These are phyloP conservation scores for Torrubiella hemipterigena DNA, from an alignment of 2,329 filamentous ascomycete genomes.

Conservation along the genomic window DNA sequence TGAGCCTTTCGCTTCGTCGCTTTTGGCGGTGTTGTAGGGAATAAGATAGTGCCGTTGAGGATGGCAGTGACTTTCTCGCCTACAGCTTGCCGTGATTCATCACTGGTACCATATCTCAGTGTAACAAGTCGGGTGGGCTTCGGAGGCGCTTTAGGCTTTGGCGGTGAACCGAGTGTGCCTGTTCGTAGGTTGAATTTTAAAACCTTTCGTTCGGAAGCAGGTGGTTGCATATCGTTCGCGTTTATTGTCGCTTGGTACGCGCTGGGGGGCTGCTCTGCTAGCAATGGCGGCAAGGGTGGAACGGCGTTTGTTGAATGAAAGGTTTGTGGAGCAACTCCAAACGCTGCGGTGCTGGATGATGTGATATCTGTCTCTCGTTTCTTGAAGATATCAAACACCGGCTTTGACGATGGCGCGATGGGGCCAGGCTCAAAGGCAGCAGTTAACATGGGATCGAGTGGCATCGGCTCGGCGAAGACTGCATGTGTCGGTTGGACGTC, in stretches of 20 bases:
- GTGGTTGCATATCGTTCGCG: too few species aligned
- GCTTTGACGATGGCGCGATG: too few species aligned
- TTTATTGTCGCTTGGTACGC: conserved; percentile 3
- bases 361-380: too few species aligned
- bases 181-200: conserved; percentile 47
- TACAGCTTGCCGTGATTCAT: conserved; percentile 30
- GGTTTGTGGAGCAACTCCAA: too few species aligned
- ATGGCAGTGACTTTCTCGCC: conserved; percentile 54
- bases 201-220: conserved; percentile 34
- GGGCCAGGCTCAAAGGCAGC: too few species aligned
- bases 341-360: too few species aligned
- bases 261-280: conserved; percentile 2
- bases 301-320: too few species aligned
- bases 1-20: conserved; percentile 7
- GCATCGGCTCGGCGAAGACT: too few species aligned
- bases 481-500: too few species aligned
- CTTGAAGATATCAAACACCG: too few species aligned
- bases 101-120: conserved; percentile 47
- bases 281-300: too few species aligned
- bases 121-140: conserved; percentile 31
- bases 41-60: conserved; percentile 24
- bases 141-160: conserved; percentile 33
- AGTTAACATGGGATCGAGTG: too few species aligned
- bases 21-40: conserved; percentile 14
- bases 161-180: conserved; percentile 50